These are phyloP conservation scores for Nectriaceae sp. DNA, from an alignment of 2,329 filamentous ascomycete species.

Conservation along the genomic window DNA sequence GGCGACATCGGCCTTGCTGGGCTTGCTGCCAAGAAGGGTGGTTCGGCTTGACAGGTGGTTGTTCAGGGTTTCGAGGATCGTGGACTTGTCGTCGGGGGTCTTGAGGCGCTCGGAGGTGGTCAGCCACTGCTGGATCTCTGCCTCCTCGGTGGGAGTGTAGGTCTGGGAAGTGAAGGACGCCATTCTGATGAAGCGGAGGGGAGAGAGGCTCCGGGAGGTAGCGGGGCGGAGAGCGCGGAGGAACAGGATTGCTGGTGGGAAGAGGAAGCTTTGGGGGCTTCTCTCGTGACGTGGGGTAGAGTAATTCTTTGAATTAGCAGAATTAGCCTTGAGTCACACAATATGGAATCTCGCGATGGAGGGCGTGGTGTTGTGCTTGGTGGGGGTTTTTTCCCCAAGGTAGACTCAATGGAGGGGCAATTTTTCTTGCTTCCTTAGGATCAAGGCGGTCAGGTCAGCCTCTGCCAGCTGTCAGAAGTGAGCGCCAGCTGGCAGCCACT, in stretches of 20 bases:
- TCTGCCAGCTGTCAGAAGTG: not conserved
- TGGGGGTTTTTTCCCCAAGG: constrained; percentile 23
- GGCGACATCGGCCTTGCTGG: constrained; percentile 82
- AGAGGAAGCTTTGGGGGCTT: constrained; percentile 30
- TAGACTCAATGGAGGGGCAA: constrained; percentile 26
- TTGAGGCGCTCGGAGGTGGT: constrained; percentile 71
- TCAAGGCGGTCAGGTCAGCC: not conserved
- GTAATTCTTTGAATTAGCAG: not conserved
- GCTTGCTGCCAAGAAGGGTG: constrained; percentile 86
- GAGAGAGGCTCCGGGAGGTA: constrained; percentile 38
- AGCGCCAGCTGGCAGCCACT: not conserved
- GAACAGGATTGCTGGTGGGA: constrained; percentile 38
- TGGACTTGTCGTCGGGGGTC: constrained; percentile 58
- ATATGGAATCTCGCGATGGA: constrained; percentile 14
- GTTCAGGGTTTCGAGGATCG: constrained; percentile 80
- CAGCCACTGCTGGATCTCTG: constrained; percentile 89
- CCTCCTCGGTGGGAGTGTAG: constrained; percentile 78
- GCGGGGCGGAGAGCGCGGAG: constrained; percentile 39
- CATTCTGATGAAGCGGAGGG: constrained; percentile 56
- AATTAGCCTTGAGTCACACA: not conserved
- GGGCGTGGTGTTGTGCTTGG: constrained; percentile 16
- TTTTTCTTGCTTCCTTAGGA: not conserved
- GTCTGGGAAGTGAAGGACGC: constrained; percentile 64
- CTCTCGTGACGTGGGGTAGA: constrained; percentile 13
- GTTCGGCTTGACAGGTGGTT: constrained; percentile 84